Evolutionary conservation across 2,329 filamentous ascomycete species (phyloP).

Genomic region (Aspergillus calidoustus): DNA sequence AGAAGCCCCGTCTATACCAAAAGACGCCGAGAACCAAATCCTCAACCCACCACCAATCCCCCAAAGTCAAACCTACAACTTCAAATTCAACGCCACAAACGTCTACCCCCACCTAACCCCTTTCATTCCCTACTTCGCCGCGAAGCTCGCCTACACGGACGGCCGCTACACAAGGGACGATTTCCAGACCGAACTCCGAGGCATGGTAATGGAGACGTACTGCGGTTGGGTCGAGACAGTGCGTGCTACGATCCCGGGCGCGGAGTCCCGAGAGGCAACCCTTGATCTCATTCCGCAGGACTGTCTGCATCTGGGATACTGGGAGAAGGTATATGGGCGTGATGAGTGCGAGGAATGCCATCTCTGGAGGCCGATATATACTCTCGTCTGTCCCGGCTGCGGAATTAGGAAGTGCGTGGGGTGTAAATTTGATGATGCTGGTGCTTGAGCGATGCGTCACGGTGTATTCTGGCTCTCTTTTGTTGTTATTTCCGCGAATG

Average conservation of each 20-base stretch:
- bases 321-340: slow-evolving; percentile 30
- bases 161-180: slow-evolving; percentile 31
- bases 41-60: not conserved
- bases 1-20: not conserved
- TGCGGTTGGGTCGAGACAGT: slow-evolving; percentile 31
- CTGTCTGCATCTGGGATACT: slow-evolving; percentile 35
- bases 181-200: slow-evolving; percentile 31
- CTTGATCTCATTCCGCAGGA: not conserved
- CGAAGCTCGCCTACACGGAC: slow-evolving; percentile 29
- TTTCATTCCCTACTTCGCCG: slow-evolving; percentile 31
- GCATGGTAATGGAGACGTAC: slow-evolving; percentile 35
- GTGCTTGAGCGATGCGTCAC: not conserved
- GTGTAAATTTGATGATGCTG: slow-evolving; percentile 33
- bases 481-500: not conserved
- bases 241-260: slow-evolving; percentile 25
- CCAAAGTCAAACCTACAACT: not conserved
- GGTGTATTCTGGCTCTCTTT: not conserved
- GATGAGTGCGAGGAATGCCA: slow-evolving; percentile 33
- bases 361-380: slow-evolving; percentile 35
- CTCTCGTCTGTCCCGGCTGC: slow-evolving; percentile 35
- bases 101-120: slow-evolving; percentile 16
- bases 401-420: slow-evolving; percentile 33
- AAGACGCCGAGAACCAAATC: not conserved
- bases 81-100: slow-evolving; percentile 3
- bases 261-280: slow-evolving; percentile 7